Percentiles rank a stretch among this genome's conserved stretches.
phyloP scores from a whole-genome alignment of 345 rosid species.

The Populus simonii region DNA sequence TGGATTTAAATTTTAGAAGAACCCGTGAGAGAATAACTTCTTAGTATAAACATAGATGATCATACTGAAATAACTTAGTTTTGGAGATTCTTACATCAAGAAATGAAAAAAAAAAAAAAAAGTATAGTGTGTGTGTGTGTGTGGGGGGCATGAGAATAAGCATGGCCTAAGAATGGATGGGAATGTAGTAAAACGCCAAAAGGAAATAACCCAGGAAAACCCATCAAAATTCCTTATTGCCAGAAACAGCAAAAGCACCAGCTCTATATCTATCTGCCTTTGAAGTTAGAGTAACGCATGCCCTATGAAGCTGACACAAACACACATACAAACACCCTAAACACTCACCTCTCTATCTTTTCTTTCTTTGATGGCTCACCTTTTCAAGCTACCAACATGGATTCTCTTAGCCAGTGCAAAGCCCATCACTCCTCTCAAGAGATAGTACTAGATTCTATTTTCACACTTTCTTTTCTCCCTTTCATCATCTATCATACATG shows the following conservation, averaged over 20 bases:
- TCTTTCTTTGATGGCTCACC: constrained; percentile 35
- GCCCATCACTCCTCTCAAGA: constrained; percentile 51
- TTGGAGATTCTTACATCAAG: too few relatives aligned
- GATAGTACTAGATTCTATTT: constrained; percentile 45
- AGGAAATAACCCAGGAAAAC: constrained; percentile 15
- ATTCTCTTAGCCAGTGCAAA: constrained; percentile 46
- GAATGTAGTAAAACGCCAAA: constrained; percentile 36
- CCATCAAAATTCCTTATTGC: constrained; percentile 4
- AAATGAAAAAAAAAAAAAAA: neutral
- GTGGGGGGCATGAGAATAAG: neutral
- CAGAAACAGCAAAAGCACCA: constrained; percentile 15
- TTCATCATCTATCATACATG: constrained; percentile 4
- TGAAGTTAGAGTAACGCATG: constrained; percentile 38
- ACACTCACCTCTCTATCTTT: neutral
- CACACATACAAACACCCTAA: constrained; percentile 3
- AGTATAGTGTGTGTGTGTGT: neutral
- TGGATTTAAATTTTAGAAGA: too few relatives aligned
- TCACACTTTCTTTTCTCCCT: constrained; percentile 12
- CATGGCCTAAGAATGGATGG: neutral
- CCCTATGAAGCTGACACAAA: constrained; percentile 38
- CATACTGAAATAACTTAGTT: neutral
- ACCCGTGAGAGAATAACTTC: too few relatives aligned
- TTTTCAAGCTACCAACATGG: constrained; percentile 54
- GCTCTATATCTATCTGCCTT: neutral
- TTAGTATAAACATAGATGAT: too few relatives aligned